Conservation (phyloP, 2,329 filamentous ascomycete species). For the Mycocentrospora acerina region DNA sequence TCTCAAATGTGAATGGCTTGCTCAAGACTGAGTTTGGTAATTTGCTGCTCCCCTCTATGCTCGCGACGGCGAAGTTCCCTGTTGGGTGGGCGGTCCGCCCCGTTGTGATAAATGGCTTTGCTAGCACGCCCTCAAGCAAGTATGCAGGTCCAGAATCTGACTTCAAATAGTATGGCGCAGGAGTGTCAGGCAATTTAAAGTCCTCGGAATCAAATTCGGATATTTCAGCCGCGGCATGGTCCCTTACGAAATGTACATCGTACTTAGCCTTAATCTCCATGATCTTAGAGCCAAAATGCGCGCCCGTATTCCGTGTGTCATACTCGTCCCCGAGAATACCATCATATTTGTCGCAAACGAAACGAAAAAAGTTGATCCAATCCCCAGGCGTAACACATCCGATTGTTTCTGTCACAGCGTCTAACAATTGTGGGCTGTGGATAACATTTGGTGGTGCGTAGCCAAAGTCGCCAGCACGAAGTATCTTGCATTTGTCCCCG, state of each 20-base stretch:
- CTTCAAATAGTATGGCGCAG: slow-evolving; percentile 18
- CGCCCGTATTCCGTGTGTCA: slow-evolving; percentile 11
- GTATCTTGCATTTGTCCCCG: slow-evolving; percentile 17
- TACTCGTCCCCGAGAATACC: slow-evolving; percentile 19
- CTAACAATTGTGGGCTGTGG: slow-evolving; percentile 19
- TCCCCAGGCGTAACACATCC: slow-evolving; percentile 21
- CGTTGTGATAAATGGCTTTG: slow-evolving; percentile 18
- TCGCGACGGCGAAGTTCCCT: slow-evolving; percentile 20
- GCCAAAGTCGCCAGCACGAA: slow-evolving; percentile 20
- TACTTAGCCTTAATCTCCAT: slow-evolving; percentile 21
- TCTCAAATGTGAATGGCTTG: slow-evolving; percentile 12
- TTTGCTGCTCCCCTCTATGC: slow-evolving; percentile 19
- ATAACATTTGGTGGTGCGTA: slow-evolving; percentile 20
- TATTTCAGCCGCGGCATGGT: slow-evolving; percentile 13
- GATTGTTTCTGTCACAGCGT: slow-evolving; percentile 17
- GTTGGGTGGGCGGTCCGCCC: slow-evolving; percentile 10
- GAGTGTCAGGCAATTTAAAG: slow-evolving; percentile 6
- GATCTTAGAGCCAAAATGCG: slow-evolving; percentile 16
- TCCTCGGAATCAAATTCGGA: slow-evolving; percentile 10
- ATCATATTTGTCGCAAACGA: slow-evolving; percentile 17
- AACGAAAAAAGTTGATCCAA: slow-evolving; percentile 25
- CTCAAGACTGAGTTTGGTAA: slow-evolving; percentile 9
- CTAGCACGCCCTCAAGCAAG: slow-evolving; percentile 16
- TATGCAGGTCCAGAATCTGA: slow-evolving; percentile 20
- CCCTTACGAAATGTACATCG: slow-evolving; percentile 18